These are phyloP conservation scores for Lipomyces yarrowii DNA, from an alignment of 1,139 yeast genomes.

Conservation along the genomic window DNA sequence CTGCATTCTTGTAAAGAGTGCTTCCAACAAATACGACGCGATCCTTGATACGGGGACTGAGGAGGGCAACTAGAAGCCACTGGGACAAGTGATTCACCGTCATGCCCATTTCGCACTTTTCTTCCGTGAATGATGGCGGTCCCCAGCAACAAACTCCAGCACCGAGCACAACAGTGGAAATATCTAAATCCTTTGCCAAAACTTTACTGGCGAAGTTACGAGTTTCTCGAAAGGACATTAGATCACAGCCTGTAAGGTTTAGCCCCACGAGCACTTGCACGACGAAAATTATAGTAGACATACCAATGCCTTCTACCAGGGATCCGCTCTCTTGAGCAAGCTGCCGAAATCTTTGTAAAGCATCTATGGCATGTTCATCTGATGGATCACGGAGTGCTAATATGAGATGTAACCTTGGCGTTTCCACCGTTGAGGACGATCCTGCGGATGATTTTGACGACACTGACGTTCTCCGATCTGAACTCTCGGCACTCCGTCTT, in stretches of 20 bases:
- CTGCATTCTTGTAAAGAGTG: conserved; percentile 18
- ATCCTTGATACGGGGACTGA: conserved; percentile 14
- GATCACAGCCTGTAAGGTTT: conserved; percentile 18
- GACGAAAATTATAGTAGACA: background rate
- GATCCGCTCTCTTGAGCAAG: conserved; percentile 28
- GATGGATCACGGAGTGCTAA: conserved; percentile 18
- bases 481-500: conserved; percentile 4
- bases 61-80: conserved; percentile 25
- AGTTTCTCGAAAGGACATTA: conserved; percentile 16
- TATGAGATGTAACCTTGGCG: conserved; percentile 20
- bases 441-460: background rate
- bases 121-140: conserved; percentile 28
- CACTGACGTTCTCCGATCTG: background rate
- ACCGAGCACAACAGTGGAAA: conserved; percentile 22
- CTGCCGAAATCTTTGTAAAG: conserved; percentile 8
- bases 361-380: conserved; percentile 22
- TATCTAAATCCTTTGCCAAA: conserved; percentile 1
- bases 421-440: background rate
- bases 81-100: conserved; percentile 29
- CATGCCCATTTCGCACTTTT: conserved; percentile 22
- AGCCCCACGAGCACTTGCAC: background rate
- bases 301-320: conserved; percentile 18
- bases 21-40: conserved; percentile 29
- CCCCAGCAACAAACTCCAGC: conserved; percentile 25
- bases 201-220: conserved; percentile 19